Evolutionary conservation across 2,329 filamentous ascomycete genomes (phyloP).

Genomic region (Diaporthe amygdali): DNA sequence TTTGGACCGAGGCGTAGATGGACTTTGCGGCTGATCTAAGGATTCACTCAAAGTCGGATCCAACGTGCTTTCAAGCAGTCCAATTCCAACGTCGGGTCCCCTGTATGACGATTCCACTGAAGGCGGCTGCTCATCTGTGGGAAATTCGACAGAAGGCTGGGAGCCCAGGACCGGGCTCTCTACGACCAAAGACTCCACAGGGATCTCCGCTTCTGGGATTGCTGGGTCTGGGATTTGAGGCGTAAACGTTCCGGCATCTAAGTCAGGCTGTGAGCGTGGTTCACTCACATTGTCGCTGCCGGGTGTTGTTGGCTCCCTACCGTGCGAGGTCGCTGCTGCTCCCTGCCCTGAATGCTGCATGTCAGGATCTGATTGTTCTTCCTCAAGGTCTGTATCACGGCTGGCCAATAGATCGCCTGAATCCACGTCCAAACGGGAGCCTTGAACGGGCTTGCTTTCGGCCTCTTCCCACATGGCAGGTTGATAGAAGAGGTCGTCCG

Average conservation of each 20-base stretch:
- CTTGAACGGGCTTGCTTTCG: slow-evolving; percentile 41
- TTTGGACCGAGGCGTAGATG: neutral
- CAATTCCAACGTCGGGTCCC: neutral
- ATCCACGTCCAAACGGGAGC: slow-evolving; percentile 32
- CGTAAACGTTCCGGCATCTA: slow-evolving; percentile 25
- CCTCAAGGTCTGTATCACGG: slow-evolving; percentile 18
- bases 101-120: neutral
- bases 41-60: slow-evolving; percentile 2
- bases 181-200: slow-evolving; percentile 26
- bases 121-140: neutral
- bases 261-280: slow-evolving; percentile 25
- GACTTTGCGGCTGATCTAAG: neutral
- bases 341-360: slow-evolving; percentile 15
- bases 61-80: neutral
- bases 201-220: slow-evolving; percentile 23
- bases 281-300: slow-evolving; percentile 28
- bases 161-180: slow-evolving; percentile 37
- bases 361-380: slow-evolving; percentile 21
- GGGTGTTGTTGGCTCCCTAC: slow-evolving; percentile 20
- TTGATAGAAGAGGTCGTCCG: slow-evolving; percentile 52
- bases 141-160: slow-evolving; percentile 32
- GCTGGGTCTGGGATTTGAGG: slow-evolving; percentile 26
- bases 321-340: slow-evolving; percentile 20
- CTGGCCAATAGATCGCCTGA: slow-evolving; percentile 29
- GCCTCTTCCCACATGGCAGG: slow-evolving; percentile 49